Evolutionary conservation across 768 basidiomycete genomes (phyloP).

Genomic region (Phanerodontia chrysosporium): DNA sequence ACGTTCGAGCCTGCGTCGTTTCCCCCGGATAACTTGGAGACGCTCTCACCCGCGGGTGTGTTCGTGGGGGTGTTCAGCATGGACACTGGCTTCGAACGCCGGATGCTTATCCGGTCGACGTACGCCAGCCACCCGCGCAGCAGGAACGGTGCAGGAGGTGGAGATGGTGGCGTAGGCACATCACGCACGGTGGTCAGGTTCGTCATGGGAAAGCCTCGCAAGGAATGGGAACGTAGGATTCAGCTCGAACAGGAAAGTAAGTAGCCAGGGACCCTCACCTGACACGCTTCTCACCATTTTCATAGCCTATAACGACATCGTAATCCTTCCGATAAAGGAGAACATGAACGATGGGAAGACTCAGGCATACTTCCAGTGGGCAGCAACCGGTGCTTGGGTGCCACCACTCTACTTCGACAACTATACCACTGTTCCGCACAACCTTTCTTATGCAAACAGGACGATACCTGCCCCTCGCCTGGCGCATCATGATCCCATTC

Average conservation of each 20-base stretch:
- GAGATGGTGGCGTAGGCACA: conserved; percentile 69
- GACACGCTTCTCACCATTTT: not conserved
- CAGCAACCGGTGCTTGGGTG: conserved; percentile 85
- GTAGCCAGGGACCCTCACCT: conserved; percentile 26
- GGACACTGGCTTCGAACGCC: conserved; percentile 78
- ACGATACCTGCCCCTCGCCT: conserved; percentile 51
- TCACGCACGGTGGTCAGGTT: conserved; percentile 86
- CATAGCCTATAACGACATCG: conserved; percentile 79
- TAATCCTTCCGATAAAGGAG: conserved; percentile 79
- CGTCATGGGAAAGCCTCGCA: conserved; percentile 79
- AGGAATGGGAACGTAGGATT: conserved; percentile 74
- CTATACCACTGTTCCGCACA: conserved; percentile 37
- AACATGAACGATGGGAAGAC: conserved; percentile 98
- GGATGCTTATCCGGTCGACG: conserved; percentile 82
- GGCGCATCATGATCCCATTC: conserved; percentile 68
- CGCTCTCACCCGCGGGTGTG: conserved; percentile 77
- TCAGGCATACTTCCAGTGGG: conserved; percentile 90
- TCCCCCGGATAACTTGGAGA: conserved; percentile 69
- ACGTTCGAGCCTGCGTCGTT: conserved; percentile 42
- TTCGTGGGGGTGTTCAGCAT: conserved; percentile 89
- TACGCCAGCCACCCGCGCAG: conserved; percentile 86
- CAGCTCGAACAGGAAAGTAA: conserved; percentile 87
- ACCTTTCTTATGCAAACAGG: conserved; percentile 64
- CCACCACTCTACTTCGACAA: conserved; percentile 65
- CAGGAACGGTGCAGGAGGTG: conserved; percentile 64